Percentiles rank a stretch among this genome's conserved stretches.
These are phyloP conservation scores for Tympanopsis confertula DNA, from an alignment of 2,329 filamentous ascomycete genomes.

Conservation along the genomic window DNA sequence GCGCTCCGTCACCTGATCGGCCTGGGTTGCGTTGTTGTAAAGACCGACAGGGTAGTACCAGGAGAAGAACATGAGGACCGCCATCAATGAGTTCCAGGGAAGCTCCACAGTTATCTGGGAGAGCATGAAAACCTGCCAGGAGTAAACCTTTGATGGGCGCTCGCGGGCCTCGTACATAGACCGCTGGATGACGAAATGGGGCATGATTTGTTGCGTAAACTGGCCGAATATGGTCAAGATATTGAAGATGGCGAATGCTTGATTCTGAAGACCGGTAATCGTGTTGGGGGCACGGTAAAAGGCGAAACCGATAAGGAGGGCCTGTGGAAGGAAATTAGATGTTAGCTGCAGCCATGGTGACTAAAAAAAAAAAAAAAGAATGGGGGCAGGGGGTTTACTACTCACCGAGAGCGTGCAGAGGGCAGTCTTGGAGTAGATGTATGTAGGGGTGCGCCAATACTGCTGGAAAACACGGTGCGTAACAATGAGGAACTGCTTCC, in stretches of 20 bases:
- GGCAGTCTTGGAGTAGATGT: conserved; percentile 62
- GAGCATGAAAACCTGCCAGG: conserved; percentile 55
- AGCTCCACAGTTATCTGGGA: conserved; percentile 59
- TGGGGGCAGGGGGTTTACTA: conserved; percentile 2
- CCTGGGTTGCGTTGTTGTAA: conserved; percentile 42
- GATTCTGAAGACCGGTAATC: conserved; percentile 47
- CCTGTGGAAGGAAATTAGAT: too few species aligned
- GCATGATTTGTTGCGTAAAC: conserved; percentile 46
- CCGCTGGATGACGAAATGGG: conserved; percentile 49
- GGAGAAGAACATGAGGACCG: conserved; percentile 51
- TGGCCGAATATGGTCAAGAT: conserved; percentile 50
- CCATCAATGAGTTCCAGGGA: conserved; percentile 56
- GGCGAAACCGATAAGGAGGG: conserved; percentile 65
- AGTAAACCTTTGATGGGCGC: conserved; percentile 53
- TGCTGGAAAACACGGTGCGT: conserved; percentile 62
- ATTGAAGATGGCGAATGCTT: conserved; percentile 54
- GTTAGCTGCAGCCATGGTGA: too few species aligned
- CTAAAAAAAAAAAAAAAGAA: conserved; percentile 2
- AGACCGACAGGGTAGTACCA: conserved; percentile 64
- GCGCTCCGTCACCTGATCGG: conserved; percentile 38
- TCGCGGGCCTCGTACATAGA: conserved; percentile 51
- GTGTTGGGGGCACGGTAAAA: conserved; percentile 49
- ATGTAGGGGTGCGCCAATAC: conserved; percentile 71
- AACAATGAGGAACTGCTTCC: conserved; percentile 39
- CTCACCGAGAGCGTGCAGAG: conserved; percentile 33